Evolutionary conservation across 148 eudicot genomes (phyloP).

Genomic region (Pouteria glomerata): DNA sequence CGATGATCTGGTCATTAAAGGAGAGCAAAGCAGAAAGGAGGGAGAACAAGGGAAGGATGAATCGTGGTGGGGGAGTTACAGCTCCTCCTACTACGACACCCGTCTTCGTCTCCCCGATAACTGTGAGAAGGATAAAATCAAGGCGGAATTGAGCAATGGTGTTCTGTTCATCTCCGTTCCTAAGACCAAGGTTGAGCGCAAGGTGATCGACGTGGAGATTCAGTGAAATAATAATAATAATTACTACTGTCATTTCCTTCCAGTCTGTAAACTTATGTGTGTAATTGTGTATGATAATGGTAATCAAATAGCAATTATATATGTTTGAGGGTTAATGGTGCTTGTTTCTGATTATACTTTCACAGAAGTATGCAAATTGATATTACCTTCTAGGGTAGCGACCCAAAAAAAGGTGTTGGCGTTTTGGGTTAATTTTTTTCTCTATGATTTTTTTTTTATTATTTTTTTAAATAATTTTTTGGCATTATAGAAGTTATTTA

Average conservation of each 20-base stretch:
- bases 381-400: no score
- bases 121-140: conserved; percentile 53
- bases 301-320: not conserved
- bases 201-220: conserved; percentile 61
- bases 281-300: not conserved
- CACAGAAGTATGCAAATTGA: no score
- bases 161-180: conserved; percentile 61
- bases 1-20: conserved; percentile 52
- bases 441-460: no score
- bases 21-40: conserved; percentile 38
- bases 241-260: no score
- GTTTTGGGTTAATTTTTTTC: no score
- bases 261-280: not conserved
- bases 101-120: conserved; percentile 58
- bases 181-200: conserved; percentile 43
- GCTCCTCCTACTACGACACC: conserved; percentile 45
- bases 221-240: no score
- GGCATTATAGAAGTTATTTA: no score
- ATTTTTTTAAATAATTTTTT: no score
- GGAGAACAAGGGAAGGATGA: conserved; percentile 28
- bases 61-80: conserved; percentile 37
- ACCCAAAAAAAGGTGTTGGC: no score
- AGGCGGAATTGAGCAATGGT: conserved; percentile 70
- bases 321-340: no score
- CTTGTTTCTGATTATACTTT: no score